Percentiles rank a stretch among this genome's conserved stretches.
These are phyloP conservation scores for Helicostylum pulchrum DNA, from an alignment of 192 early-diverging fungal species.

Conservation along the genomic window DNA sequence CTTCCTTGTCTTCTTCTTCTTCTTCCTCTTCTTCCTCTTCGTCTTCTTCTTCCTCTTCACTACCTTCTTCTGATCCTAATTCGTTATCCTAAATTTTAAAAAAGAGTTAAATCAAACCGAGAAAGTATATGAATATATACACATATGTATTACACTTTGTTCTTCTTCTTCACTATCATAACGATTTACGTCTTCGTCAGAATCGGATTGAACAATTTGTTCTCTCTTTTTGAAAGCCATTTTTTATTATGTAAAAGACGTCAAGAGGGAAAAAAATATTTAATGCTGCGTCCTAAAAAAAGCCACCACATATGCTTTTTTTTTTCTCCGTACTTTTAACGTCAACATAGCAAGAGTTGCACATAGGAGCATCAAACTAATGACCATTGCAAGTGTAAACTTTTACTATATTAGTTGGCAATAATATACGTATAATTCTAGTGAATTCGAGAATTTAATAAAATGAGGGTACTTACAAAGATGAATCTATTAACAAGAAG, in stretches of 20 bases:
- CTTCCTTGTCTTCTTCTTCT: constrained; percentile 17
- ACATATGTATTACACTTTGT: constrained; percentile 12
- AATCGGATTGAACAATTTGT: constrained; percentile 4
- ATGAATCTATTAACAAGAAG: too few relatives aligned
- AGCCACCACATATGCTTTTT: too few relatives aligned
- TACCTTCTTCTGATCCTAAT: constrained; percentile 3
- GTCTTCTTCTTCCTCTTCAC: constrained; percentile 17
- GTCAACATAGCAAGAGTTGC: too few relatives aligned
- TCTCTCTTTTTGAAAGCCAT: constrained; percentile 12
- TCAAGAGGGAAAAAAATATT: too few relatives aligned
- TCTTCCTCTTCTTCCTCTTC: constrained; percentile 17
- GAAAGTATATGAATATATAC: neutral
- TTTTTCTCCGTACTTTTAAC: too few relatives aligned
- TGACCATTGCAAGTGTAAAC: too few relatives aligned
- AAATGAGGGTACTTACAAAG: too few relatives aligned
- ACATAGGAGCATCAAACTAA: too few relatives aligned
- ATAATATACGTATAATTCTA: too few relatives aligned
- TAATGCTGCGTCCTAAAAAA: too few relatives aligned
- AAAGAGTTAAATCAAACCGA: neutral
- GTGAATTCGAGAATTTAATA: too few relatives aligned
- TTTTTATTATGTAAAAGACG: neutral
- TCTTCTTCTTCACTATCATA: constrained; percentile 11
- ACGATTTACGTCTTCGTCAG: constrained; percentile 10
- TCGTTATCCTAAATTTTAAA: neutral
- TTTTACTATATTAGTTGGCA: too few relatives aligned